Percentiles rank a stretch among this genome's conserved stretches.
Evolutionary conservation across 225 moss, liverwort and hornwort species (phyloP).

Genomic region (Pseudoscleropodium purum): DNA sequence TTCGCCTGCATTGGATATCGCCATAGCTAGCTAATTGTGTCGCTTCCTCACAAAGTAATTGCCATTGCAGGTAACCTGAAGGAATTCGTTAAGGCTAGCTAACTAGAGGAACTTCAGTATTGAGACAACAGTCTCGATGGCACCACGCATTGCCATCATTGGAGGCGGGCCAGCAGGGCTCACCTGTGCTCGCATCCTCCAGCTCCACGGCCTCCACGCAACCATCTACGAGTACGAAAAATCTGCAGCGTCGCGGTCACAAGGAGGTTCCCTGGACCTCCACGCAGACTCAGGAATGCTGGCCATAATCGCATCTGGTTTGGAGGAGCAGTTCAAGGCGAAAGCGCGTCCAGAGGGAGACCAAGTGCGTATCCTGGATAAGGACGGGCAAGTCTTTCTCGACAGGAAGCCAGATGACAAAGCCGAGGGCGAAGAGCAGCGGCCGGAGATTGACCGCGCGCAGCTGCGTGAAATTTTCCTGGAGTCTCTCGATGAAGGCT

Average conservation of each 20-base stretch:
- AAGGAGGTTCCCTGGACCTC: background rate
- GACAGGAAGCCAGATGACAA: background rate
- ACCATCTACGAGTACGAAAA: background rate
- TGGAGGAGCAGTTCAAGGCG: background rate
- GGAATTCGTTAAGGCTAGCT: background rate
- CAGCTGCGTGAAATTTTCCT: background rate
- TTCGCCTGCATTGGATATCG: background rate
- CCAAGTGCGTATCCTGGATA: background rate
- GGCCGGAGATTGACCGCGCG: background rate
- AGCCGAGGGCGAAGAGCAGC: background rate
- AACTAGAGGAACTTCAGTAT: background rate
- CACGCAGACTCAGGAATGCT: background rate
- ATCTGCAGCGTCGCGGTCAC: background rate
- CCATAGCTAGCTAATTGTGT: background rate
- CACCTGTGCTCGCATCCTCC: background rate
- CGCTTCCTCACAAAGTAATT: background rate
- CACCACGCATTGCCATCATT: background rate
- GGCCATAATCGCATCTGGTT: background rate
- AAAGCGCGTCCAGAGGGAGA: background rate
- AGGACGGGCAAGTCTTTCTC: background rate
- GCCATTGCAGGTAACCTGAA: background rate
- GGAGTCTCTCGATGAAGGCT: background rate
- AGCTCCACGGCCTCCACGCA: background rate
- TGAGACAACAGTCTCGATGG: background rate
- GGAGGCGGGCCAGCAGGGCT: slow-evolving; percentile 2